phyloP scores from a whole-genome alignment of 768 basidiomycete species.

The Podaxis sp. region DNA sequence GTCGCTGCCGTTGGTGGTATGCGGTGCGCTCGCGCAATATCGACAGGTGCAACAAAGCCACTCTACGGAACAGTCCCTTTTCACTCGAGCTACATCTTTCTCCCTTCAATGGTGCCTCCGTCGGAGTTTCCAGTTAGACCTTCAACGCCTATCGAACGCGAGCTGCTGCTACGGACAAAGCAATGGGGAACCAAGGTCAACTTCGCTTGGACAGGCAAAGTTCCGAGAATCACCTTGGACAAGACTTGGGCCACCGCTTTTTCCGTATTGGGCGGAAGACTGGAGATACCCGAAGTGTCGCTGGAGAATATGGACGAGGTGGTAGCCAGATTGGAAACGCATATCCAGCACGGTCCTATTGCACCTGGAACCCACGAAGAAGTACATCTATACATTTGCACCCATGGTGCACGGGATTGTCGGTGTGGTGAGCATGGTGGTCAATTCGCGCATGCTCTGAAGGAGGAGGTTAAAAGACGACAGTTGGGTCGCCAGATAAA shows the following conservation, averaged over 20 bases:
- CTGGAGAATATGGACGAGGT: conserved; percentile 52
- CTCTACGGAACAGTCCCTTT: conserved; percentile 51
- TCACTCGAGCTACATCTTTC: conserved; percentile 55
- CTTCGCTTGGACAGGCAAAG: conserved; percentile 47
- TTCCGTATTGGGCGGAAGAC: conserved; percentile 41
- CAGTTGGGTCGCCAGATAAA: conserved; percentile 32
- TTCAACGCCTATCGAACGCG: conserved; percentile 49
- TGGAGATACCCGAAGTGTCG: conserved; percentile 50
- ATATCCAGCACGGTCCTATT: conserved; percentile 21
- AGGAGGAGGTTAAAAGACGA: conserved; percentile 47
- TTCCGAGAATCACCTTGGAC: not conserved
- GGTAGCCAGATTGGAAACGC: conserved; percentile 34
- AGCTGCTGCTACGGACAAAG: conserved; percentile 42
- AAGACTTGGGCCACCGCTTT: conserved; percentile 49
- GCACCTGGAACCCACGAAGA: conserved; percentile 22
- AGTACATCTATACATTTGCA: conserved; percentile 67
- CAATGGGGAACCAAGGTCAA: conserved; percentile 60
- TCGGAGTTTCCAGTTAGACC: conserved; percentile 45
- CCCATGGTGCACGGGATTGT: conserved; percentile 78
- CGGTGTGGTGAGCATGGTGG: conserved; percentile 71
- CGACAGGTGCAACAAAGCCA: conserved; percentile 19
- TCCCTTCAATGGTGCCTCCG: conserved; percentile 52
- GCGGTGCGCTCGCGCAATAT: not conserved
- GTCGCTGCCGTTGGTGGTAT: not conserved
- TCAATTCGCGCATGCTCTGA: conserved; percentile 52